A percentile compares a stretch with the other conserved stretches of the same genome.
Conservation (phyloP, 352 stramenopile genomes). For the Pythium aphanidermatum region DNA sequence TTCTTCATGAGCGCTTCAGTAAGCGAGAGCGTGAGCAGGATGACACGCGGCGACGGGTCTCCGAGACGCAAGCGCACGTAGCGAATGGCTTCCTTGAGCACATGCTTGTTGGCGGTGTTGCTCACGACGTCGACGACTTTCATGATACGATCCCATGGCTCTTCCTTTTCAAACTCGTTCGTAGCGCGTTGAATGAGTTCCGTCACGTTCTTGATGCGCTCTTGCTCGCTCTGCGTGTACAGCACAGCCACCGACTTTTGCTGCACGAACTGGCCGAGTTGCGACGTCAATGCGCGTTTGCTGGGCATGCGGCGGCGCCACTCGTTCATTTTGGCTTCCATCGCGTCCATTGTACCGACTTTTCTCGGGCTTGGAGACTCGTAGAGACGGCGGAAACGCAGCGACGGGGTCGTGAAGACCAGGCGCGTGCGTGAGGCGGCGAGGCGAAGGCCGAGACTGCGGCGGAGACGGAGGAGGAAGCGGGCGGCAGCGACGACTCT, state of each 20-base stretch:
- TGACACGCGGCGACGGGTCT: conserved; percentile 52
- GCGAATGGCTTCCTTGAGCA: conserved; percentile 66
- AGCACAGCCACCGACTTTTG: conserved; percentile 71
- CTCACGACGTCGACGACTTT: conserved; percentile 70
- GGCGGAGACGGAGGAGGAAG: too few species aligned
- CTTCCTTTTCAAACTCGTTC: conserved; percentile 61
- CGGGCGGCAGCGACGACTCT: too few species aligned
- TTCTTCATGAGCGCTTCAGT: conserved; percentile 77
- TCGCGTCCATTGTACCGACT: conserved; percentile 31
- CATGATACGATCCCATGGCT: conserved; percentile 72
- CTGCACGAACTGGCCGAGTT: conserved; percentile 68
- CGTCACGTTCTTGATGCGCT: conserved; percentile 68
- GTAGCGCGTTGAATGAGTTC: conserved; percentile 65
- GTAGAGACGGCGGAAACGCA: too few species aligned
- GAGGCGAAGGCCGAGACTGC: too few species aligned
- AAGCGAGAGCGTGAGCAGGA: conserved; percentile 59
- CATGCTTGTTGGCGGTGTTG: conserved; percentile 49
- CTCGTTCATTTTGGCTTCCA: conserved; percentile 65
- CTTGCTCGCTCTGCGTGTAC: conserved; percentile 66
- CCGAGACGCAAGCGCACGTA: conserved; percentile 62
- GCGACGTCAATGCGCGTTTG: conserved; percentile 58
- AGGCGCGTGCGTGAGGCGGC: too few species aligned
- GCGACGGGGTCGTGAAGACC: too few species aligned
- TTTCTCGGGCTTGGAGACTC: too few species aligned
- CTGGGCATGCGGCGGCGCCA: conserved; percentile 67